A percentile compares a stretch with the other conserved stretches of the same genome.
Conservation (phyloP, 371 early-diverging fungal genomes). For the Syncephalis fuscata region DNA sequence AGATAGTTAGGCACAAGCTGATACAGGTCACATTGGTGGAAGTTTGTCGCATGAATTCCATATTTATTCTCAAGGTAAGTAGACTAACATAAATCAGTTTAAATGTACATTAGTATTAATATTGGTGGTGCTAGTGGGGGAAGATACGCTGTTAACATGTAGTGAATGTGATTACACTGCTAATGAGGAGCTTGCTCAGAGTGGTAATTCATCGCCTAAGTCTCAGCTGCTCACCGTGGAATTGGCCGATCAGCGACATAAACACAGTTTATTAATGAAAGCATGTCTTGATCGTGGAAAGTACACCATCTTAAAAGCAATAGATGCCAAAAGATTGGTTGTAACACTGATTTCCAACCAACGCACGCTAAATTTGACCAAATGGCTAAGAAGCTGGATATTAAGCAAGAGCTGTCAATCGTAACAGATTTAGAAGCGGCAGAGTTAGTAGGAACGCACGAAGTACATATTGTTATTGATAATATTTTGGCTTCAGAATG, state of each 20-base stretch:
- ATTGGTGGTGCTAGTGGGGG: conserved; percentile 31
- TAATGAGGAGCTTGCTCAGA: conserved; percentile 51
- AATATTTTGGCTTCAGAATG: too few relatives aligned
- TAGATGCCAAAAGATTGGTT: too few relatives aligned
- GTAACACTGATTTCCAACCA: too few relatives aligned
- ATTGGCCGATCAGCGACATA: too few relatives aligned
- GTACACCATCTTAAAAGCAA: too few relatives aligned
- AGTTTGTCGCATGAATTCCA: conserved; percentile 80
- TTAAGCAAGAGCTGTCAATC: too few relatives aligned
- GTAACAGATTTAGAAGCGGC: too few relatives aligned
- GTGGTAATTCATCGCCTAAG: background rate
- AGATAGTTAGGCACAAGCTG: conserved; percentile 35
- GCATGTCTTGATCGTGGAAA: too few relatives aligned
- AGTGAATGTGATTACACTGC: conserved; percentile 54
- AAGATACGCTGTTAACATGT: conserved; percentile 64
- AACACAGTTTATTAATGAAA: background rate
- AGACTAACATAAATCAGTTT: background rate
- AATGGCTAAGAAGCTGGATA: too few relatives aligned
- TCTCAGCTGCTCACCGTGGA: background rate
- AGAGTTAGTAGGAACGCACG: too few relatives aligned
- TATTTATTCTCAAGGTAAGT: conserved; percentile 38
- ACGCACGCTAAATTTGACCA: too few relatives aligned
- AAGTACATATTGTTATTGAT: too few relatives aligned
- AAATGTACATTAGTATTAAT: background rate
- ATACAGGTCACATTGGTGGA: conserved; percentile 85